Percentiles rank a stretch among this genome's conserved stretches.
phyloP scores from a whole-genome alignment of 768 basidiomycete genomes.

The Agrocybe chaxingu region DNA sequence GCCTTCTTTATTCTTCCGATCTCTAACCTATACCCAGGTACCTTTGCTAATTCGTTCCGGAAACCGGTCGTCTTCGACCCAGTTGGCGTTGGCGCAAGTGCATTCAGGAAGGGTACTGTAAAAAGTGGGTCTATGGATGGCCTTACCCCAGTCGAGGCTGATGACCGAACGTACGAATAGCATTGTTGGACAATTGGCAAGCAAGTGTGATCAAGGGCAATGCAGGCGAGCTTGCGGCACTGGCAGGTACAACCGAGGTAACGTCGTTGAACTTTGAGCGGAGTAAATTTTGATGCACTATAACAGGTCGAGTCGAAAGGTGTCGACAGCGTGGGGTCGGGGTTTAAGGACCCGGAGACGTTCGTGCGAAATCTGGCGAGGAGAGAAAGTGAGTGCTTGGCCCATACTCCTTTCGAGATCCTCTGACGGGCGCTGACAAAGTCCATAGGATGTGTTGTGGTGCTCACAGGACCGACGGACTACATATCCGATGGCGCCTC shows the following conservation, averaged over 20 bases:
- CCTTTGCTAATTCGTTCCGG: conserved; percentile 58
- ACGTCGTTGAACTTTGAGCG: not conserved
- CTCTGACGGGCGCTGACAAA: not conserved
- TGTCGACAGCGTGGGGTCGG: conserved; percentile 79
- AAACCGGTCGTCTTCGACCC: conserved; percentile 90
- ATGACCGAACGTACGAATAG: conserved; percentile 28
- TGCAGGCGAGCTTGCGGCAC: conserved; percentile 79
- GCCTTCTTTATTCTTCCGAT: not conserved
- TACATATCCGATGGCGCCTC: conserved; percentile 79
- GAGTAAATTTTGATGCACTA: no score
- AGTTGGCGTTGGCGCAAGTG: conserved; percentile 85
- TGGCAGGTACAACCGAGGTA: conserved; percentile 78
- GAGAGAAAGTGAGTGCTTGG: conserved; percentile 60
- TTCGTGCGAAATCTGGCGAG: conserved; percentile 71
- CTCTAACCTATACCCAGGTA: conserved; percentile 26
- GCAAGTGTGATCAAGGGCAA: conserved; percentile 94
- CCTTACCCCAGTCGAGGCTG: not conserved
- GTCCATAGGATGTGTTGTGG: conserved; percentile 68
- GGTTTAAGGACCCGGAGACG: conserved; percentile 69
- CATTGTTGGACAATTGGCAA: conserved; percentile 75
- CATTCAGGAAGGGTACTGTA: conserved; percentile 61
- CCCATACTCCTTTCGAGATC: not conserved
- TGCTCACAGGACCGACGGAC: conserved; percentile 76
- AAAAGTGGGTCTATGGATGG: conserved; percentile 37
- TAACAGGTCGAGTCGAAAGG: conserved; percentile 69